Evolutionary conservation across 495 filamentous ascomycete species (phyloP).

Genomic region (Penicillium macrosclerotiorum): DNA sequence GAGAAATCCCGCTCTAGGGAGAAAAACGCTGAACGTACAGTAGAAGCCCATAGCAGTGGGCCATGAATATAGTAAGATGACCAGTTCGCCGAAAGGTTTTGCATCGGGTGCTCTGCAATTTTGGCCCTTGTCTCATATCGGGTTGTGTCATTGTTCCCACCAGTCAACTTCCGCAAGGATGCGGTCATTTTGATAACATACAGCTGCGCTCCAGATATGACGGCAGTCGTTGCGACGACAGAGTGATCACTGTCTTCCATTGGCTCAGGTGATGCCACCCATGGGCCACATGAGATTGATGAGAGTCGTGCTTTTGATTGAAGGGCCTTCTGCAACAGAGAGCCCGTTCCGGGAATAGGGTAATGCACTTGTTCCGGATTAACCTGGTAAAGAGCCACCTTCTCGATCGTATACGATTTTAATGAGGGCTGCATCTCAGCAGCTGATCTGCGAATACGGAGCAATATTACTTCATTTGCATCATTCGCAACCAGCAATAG

Average conservation of each 20-base stretch:
- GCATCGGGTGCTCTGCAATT: conserved; percentile 19
- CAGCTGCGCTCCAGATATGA: conserved; percentile 29
- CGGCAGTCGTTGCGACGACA: conserved; percentile 27
- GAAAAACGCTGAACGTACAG: conserved; percentile 30
- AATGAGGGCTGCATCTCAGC: background rate
- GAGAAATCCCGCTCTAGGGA: no score
- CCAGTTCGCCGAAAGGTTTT: conserved; percentile 1
- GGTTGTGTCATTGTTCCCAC: background rate
- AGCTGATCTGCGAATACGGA: conserved; percentile 19
- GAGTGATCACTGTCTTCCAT: conserved; percentile 3
- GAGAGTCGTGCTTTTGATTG: conserved; percentile 19
- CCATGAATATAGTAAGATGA: conserved; percentile 26
- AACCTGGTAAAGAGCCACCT: conserved; percentile 25
- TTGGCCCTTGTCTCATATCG: conserved; percentile 5
- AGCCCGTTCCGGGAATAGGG: conserved; percentile 17
- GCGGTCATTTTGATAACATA: conserved; percentile 28
- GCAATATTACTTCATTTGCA: conserved; percentile 38
- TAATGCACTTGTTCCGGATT: conserved; percentile 9
- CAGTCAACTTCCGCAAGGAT: conserved; percentile 5
- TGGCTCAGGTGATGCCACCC: conserved; percentile 17
- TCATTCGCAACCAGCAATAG: conserved; percentile 41
- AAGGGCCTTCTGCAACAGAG: conserved; percentile 30
- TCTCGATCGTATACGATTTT: conserved; percentile 18
- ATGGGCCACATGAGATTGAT: conserved; percentile 38
- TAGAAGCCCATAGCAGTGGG: conserved; percentile 35